These are phyloP conservation scores for Trichoderma erinaceum DNA, from an alignment of 495 filamentous ascomycete genomes.

Conservation along the genomic window DNA sequence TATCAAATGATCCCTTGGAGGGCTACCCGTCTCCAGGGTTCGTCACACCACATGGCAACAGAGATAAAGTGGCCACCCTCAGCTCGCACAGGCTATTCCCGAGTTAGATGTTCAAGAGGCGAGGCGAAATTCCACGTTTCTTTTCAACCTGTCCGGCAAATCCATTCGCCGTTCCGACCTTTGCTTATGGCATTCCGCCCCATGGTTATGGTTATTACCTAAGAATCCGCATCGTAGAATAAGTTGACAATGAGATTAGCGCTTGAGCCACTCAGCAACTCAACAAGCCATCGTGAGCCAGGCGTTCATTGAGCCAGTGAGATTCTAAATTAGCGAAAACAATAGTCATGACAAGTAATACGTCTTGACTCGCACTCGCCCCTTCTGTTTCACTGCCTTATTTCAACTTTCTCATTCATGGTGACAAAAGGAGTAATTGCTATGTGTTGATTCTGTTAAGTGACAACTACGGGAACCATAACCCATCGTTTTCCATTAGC, in stretches of 20 bases:
- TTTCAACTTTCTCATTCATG: no score
- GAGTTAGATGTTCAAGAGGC: not conserved
- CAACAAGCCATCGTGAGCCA: not conserved
- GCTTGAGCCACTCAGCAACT: constrained; percentile 3
- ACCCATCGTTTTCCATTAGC: no score
- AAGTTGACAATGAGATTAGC: not conserved
- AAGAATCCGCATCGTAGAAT: not conserved
- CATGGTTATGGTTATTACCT: not conserved
- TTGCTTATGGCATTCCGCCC: not conserved
- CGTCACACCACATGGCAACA: not conserved
- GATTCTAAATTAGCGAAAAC: not conserved
- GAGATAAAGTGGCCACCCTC: not conserved
- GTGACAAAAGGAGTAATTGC: no score
- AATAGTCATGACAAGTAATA: no score
- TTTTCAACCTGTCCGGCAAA: not conserved
- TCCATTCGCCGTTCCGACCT: not conserved
- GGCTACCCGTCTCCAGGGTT: not conserved
- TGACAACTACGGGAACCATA: no score
- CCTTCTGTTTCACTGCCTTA: no score
- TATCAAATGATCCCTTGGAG: no score
- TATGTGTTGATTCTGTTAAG: no score
- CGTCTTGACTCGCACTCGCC: no score
- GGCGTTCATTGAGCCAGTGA: not conserved
- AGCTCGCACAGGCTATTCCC: not conserved
- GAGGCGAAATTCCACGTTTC: not conserved